These are phyloP conservation scores for Cymbopogon flexuosus DNA, from an alignment of 202 grass and related monocot genomes.

Conservation along the genomic window DNA sequence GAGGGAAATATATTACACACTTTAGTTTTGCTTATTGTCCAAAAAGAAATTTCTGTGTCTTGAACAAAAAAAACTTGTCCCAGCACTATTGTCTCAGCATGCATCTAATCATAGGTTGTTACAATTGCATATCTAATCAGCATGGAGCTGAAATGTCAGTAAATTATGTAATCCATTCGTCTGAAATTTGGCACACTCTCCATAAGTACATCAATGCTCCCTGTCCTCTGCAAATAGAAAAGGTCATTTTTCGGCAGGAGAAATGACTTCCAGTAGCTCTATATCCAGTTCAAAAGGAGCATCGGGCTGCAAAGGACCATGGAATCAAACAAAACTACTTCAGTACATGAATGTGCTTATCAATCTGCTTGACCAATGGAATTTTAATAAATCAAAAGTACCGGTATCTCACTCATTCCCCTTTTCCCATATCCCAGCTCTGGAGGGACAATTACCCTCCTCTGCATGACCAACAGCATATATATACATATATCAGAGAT, in stretches of 20 bases:
- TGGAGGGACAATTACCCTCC: slow-evolving; percentile 72
- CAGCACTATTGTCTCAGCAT: slow-evolving; percentile 7
- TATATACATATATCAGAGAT: not conserved
- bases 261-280: slow-evolving; percentile 63
- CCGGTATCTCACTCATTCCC: slow-evolving; percentile 74
- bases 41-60: not conserved
- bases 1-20: slow-evolving; percentile 6
- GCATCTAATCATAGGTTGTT: not conserved
- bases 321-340: not conserved
- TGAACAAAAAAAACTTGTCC: not conserved
- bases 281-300: slow-evolving; percentile 75
- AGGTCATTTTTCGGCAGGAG: slow-evolving; percentile 46
- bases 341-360: not conserved
- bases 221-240: slow-evolving; percentile 5
- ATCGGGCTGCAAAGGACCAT: slow-evolving; percentile 54
- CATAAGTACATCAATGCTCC: slow-evolving; percentile 20
- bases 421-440: slow-evolving; percentile 73
- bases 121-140: slow-evolving; percentile 19
- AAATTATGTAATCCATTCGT: not conserved
- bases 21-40: not conserved
- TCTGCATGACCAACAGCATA: slow-evolving; percentile 41
- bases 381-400: slow-evolving; percentile 28
- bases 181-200: slow-evolving; percentile 21
- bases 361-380: not conserved
- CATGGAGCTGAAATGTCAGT: not conserved